Evolutionary conservation across 2,329 filamentous ascomycete species (phyloP), one percentile per base, ranked within the genome.

Genomic region (Colletotrichum sp.): DNA sequence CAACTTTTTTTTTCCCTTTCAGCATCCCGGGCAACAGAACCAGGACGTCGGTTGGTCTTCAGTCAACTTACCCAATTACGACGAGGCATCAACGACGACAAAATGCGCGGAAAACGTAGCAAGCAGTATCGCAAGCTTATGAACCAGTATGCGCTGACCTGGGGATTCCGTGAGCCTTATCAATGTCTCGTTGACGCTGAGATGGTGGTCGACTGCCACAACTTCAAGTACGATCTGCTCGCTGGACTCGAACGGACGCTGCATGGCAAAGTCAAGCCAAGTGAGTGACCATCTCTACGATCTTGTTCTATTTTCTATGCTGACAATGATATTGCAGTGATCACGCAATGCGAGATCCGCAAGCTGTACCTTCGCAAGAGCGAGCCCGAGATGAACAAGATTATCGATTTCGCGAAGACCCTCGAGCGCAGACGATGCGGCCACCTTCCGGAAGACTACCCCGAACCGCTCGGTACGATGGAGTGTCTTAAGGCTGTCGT

Each of bases 121-220:
- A 90, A 90, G 79, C 88, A 90, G 80, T 90, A 90, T 80, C 88
- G 89, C 80, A 98, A 98, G 92, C 92, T 98, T 82, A 98, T 99
- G 93, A 93, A 95, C 86, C 94, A 96, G 83, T 98, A 96, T 90
- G 92, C 93, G 82, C 90, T 96, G 84, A 93, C 92, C 76, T 98
- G 98, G 83, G 94, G 94, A 76, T 98, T 98, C 85, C 95, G 96
- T 80, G 95, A 97, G 86, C 96, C 97, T 13, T 99, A 98, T 87
- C 97, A 99, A 87, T 93, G 98, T 68, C 88, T 98, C 59, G 93
- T 98, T 77, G 96, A 98, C 83, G 95, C 95, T 75, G 92, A 96
- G 78, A 95, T 99, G 80, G 91, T 99, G 68, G 90, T 92, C 81
- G 95, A 98, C 83, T 93, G 96, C 26, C 92, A 94, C 79, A 91